A percentile compares a stretch with the other conserved stretches of the same genome.
Conservation (phyloP, 257 asterid genomes). For the Solanum gandarillasii region DNA sequence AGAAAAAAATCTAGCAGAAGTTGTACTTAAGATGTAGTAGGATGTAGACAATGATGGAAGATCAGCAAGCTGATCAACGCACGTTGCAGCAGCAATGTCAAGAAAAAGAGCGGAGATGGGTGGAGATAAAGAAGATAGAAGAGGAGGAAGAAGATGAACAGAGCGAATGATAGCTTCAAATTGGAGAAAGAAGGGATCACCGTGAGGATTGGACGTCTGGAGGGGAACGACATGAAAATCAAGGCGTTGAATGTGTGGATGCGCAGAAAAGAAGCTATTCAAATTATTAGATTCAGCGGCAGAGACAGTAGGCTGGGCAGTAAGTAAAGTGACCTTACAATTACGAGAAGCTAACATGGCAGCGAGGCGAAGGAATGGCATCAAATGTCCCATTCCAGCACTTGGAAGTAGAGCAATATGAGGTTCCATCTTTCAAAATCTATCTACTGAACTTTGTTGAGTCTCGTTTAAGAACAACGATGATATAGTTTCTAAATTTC, state of each 20-base stretch:
- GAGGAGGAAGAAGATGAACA: slow-evolving; percentile 7
- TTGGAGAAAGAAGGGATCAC: slow-evolving; percentile 18
- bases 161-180: slow-evolving; percentile 4
- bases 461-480: neutral
- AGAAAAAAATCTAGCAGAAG: slow-evolving; percentile 4
- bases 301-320: slow-evolving; percentile 9
- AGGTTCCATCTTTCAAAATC: neutral
- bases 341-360: slow-evolving; percentile 7
- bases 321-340: slow-evolving; percentile 21
- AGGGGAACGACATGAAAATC: slow-evolving; percentile 9
- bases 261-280: slow-evolving; percentile 6
- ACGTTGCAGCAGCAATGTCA: neutral
- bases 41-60: slow-evolving; percentile 4
- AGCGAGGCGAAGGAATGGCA: slow-evolving; percentile 20
- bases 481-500: neutral
- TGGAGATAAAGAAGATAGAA: slow-evolving; percentile 10
- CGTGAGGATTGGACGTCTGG: neutral
- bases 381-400: slow-evolving; percentile 14
- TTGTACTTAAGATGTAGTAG: neutral
- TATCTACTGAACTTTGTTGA: neutral
- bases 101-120: slow-evolving; percentile 17
- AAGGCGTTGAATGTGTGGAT: slow-evolving; percentile 16
- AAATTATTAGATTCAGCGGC: neutral
- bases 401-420: slow-evolving; percentile 18
- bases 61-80: slow-evolving; percentile 6